phyloP scores from a whole-genome alignment of 164 flowering plant genomes.

The Cinnamomum micranthum region DNA sequence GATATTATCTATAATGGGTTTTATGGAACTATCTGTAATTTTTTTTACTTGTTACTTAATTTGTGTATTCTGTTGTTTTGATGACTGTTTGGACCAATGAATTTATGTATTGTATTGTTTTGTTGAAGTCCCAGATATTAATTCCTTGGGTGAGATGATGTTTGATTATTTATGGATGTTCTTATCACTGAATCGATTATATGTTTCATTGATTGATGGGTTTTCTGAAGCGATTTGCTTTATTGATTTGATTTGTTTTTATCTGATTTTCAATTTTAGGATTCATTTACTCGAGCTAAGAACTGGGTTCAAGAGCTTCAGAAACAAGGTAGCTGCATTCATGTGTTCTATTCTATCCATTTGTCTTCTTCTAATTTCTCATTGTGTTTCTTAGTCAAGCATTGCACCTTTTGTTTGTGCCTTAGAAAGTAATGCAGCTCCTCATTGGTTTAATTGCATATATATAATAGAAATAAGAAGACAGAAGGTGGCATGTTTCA shows the following conservation, averaged over 20 bases:
- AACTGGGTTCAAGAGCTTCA: conserved; percentile 74
- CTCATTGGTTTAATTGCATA: neutral
- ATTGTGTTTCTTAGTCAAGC: neutral
- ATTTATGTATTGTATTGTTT: too few relatives aligned
- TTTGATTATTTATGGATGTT: neutral
- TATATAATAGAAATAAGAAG: neutral
- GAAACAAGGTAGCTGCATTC: conserved; percentile 43
- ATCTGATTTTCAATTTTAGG: conserved; percentile 23
- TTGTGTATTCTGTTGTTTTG: too few relatives aligned
- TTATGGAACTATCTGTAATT: too few relatives aligned
- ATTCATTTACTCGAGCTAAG: conserved; percentile 54
- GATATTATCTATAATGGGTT: too few relatives aligned
- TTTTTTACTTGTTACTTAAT: too few relatives aligned
- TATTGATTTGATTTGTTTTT: neutral
- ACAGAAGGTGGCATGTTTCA: neutral
- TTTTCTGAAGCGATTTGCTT: neutral
- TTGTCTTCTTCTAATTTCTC: neutral
- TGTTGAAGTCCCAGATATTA: neutral
- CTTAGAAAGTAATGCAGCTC: neutral
- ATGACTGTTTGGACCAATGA: too few relatives aligned
- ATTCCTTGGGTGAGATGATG: too few relatives aligned
- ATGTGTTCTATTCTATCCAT: neutral
- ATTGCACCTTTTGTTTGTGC: neutral
- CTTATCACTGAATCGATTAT: neutral
- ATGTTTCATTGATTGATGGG: neutral